Evolutionary conservation across 306 rosid genomes (phyloP).

Genomic region (Vachellia collinsii): DNA sequence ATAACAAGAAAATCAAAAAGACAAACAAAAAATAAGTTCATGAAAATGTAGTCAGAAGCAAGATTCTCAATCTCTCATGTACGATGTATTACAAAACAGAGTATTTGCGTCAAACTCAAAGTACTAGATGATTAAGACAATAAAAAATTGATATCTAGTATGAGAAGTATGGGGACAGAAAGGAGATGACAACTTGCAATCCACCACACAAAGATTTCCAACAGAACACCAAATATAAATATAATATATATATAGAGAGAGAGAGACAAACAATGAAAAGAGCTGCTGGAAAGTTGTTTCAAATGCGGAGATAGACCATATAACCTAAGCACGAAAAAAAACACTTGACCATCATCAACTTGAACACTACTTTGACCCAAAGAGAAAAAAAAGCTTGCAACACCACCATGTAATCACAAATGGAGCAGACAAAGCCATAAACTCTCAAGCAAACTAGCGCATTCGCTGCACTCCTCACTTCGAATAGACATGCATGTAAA

Average conservation of each 20-base stretch:
- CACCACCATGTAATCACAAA: background rate
- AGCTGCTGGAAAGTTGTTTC: background rate
- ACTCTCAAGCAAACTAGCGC: background rate
- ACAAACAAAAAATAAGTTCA: background rate
- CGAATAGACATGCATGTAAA: background rate
- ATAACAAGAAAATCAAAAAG: background rate
- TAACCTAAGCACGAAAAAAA: background rate
- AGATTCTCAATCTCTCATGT: background rate
- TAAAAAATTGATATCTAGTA: background rate
- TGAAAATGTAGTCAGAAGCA: background rate
- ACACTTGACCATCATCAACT: constrained; percentile 1
- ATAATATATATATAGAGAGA: too few species aligned
- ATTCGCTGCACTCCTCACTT: constrained; percentile 5
- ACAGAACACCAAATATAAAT: background rate
- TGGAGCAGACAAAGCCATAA: background rate
- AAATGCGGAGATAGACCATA: background rate
- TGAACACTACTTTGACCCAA: background rate
- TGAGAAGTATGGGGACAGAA: background rate
- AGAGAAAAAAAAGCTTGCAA: background rate
- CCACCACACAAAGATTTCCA: background rate
- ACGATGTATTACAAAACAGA: background rate
- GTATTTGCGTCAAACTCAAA: background rate
- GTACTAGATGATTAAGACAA: background rate
- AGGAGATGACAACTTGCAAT: background rate
- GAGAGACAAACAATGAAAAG: background rate